Base-by-base conservation (phyloP, 176 grass and related monocot genomes). In the Triticum turgidum region DNA sequence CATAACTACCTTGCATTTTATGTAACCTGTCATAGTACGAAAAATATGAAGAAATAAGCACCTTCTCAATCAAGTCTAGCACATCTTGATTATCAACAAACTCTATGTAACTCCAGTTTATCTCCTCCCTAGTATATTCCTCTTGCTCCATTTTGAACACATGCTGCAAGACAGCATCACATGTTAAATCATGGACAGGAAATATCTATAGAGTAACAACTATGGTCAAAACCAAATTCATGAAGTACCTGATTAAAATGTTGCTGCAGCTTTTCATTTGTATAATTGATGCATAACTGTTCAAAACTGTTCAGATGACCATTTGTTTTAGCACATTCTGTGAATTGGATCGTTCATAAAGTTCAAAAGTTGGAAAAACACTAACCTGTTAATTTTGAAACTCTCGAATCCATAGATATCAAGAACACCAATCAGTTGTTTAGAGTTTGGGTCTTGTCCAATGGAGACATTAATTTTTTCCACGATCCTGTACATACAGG, bases 91-190 rank as follows among this genome's bases (percentile, higher is more conserved):
- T 99, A 90, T 99, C 97, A 90, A 99, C 89, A 91, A 99, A 99
- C 51, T 99, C 97, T 49, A 99, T 99, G 83, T 99, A 99, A 92
- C 97, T 99, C 97, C 97, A 99, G 87, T 99, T 51, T 86, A 99
- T 99, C 87, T 93, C 94, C 88, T 99, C 97, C 82, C 91, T 97
- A 25, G 97, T 93, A 85, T 96, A 99, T 75, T 99, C 96, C 76
- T 98, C 96, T 85, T 98, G 96, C 88, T 98, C 96, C 96, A 98
- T 98, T 98, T 98, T 98, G 89, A 98, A 98, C 27, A 98, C 96
- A 87, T 98, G 96, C 96, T 98, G 90, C 83, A 91, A 67, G 64
- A 39, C 82, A 76, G 58, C 66, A 92, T 72, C 29, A 76, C 33
- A 85, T 66, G 42, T 84, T 83, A 87, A 78, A 85, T 73, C 22